Evolutionary conservation across 257 asterid genomes (phyloP).

Genomic region (Salvia rosmarinus): DNA sequence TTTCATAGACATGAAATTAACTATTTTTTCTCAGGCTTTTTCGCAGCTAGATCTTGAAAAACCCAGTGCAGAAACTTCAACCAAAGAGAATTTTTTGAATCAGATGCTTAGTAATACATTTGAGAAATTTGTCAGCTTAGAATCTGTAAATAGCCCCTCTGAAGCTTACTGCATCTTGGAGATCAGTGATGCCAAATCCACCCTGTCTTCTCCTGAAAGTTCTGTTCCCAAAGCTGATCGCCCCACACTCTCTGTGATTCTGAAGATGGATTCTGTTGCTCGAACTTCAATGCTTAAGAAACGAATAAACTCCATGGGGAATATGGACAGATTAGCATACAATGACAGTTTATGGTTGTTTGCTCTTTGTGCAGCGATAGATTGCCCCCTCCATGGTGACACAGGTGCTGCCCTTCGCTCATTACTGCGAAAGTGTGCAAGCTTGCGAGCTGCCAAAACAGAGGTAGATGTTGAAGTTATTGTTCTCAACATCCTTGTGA

Average conservation of each 20-base stretch:
- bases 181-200: slow-evolving; percentile 26
- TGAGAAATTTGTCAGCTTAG: slow-evolving; percentile 39
- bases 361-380: slow-evolving; percentile 77
- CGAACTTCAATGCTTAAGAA: slow-evolving; percentile 69
- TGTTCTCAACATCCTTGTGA: slow-evolving; percentile 67
- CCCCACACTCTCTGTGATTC: slow-evolving; percentile 63
- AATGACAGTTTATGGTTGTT: slow-evolving; percentile 75
- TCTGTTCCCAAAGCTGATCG: slow-evolving; percentile 30
- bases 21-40: slow-evolving; percentile 54
- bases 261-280: slow-evolving; percentile 69
- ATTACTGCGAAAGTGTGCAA: slow-evolving; percentile 78
- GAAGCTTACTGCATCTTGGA: slow-evolving; percentile 36
- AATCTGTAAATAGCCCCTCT: slow-evolving; percentile 37
- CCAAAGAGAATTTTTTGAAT: slow-evolving; percentile 33
- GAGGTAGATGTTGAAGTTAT: slow-evolving; percentile 68
- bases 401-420: slow-evolving; percentile 83
- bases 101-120: slow-evolving; percentile 37
- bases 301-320: slow-evolving; percentile 54
- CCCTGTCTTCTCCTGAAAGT: slow-evolving; percentile 28
- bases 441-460: slow-evolving; percentile 71
- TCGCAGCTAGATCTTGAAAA: slow-evolving; percentile 47
- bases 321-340: slow-evolving; percentile 42
- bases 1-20: slow-evolving; percentile 10
- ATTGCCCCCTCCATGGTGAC: slow-evolving; percentile 73
- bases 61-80: slow-evolving; percentile 31